A percentile compares a stretch with the other conserved stretches of the same genome.
phyloP scores from a whole-genome alignment of 176 grass and related monocot genomes.

The Carex myosuroides region DNA sequence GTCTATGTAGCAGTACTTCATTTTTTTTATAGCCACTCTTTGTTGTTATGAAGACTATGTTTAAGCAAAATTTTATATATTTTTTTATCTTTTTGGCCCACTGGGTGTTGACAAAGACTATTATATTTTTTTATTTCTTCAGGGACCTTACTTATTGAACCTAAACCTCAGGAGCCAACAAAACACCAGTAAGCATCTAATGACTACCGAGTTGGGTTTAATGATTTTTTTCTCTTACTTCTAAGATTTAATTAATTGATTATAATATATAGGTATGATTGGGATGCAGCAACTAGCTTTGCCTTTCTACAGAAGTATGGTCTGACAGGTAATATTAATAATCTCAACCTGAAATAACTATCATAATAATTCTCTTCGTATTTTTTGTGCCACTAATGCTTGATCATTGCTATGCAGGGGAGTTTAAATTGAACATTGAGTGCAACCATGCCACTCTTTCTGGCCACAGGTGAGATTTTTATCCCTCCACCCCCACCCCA shows the following conservation, averaged over 20 bases:
- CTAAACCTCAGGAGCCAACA: conserved; percentile 97
- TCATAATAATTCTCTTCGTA: neutral
- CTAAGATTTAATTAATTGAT: conserved; percentile 19
- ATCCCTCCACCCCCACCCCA: neutral
- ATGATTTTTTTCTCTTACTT: neutral
- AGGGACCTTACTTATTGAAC: conserved; percentile 85
- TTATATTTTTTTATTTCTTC: conserved; percentile 13
- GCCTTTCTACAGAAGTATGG: conserved; percentile 94
- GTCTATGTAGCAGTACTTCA: neutral
- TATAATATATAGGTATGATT: conserved; percentile 68
- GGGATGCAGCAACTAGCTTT: conserved; percentile 90
- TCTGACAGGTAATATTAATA: conserved; percentile 51
- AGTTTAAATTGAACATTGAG: conserved; percentile 96
- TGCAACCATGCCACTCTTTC: conserved; percentile 97
- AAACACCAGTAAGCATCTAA: conserved; percentile 79
- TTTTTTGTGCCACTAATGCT: neutral
- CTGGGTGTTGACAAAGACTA: neutral
- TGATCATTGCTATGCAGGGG: conserved; percentile 37
- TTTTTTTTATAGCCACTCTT: neutral
- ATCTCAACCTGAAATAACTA: neutral
- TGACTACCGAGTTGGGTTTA: neutral
- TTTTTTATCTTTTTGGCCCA: neutral
- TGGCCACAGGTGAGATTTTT: conserved; percentile 61
- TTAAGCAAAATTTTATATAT: neutral
- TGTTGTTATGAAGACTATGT: neutral